These are phyloP conservation scores for Rhodomyrtus psidioides DNA, from an alignment of 441 rosid species.

Conservation along the genomic window DNA sequence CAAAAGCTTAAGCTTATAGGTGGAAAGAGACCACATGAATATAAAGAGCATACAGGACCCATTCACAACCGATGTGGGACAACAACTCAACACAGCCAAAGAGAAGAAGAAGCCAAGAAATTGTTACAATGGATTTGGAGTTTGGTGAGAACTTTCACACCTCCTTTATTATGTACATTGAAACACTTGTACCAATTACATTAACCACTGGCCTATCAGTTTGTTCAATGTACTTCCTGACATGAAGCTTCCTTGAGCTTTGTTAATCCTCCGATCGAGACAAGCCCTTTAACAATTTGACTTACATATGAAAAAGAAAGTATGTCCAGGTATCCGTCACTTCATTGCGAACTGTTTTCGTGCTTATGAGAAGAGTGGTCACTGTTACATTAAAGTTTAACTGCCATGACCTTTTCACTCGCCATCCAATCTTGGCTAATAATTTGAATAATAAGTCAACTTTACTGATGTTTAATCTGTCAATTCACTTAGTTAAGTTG, in stretches of 20 bases:
- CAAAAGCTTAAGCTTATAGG: too few species aligned
- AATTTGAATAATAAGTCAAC: neutral
- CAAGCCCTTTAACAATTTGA: constrained; percentile 1
- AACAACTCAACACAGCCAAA: too few species aligned
- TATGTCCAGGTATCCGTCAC: neutral
- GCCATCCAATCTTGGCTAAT: neutral
- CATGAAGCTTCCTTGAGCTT: constrained; percentile 17
- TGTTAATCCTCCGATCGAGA: constrained; percentile 15
- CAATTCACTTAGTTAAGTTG: neutral
- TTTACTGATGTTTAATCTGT: neutral
- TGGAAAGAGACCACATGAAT: too few species aligned
- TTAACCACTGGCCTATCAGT: constrained; percentile 6
- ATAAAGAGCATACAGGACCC: too few species aligned
- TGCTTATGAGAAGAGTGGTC: neutral
- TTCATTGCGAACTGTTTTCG: neutral
- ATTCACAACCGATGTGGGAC: too few species aligned
- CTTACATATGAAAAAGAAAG: neutral
- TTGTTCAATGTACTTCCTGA: constrained; percentile 3
- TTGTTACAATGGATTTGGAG: constrained; percentile 1
- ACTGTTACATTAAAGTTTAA: neutral
- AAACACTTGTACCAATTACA: neutral
- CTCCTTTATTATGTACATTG: neutral
- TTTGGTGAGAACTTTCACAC: neutral
- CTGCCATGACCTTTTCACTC: neutral
- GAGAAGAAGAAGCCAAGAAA: neutral